Evolutionary conservation across 2,329 filamentous ascomycete genomes (phyloP), one percentile per base, ranked within the genome.

Genomic region (Emergomyces pasteurianus): DNA sequence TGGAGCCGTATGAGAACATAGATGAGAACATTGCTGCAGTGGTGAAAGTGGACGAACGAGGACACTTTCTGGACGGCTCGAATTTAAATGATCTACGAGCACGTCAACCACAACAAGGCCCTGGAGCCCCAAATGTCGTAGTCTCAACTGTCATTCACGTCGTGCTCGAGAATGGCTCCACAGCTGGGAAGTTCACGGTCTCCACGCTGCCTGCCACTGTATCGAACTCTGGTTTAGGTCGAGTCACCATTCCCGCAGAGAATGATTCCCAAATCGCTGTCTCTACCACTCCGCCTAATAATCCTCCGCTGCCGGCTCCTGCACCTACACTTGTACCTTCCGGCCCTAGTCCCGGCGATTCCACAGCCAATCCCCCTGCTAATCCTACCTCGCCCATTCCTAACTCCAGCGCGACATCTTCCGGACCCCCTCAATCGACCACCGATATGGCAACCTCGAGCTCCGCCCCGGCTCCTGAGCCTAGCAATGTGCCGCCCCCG

Each of bases 171-270:
- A 65, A 65, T 60, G 67, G 67, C n/a, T 64, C 66, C 14, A 66
- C 63, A 10, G 47, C 67, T 47, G 63, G 62, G 23, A 54, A 64
- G 52, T 66, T 65, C 52, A 68, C 66, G 23, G 65, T 69, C 40
- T 50, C 64, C 50, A 65, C 65, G 18, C 63, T 69, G 16, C 66
- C 67, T 18, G 66, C 67, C 40, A 65, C 64, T 18, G 62, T 69
- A 28, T 68, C 67, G 26, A 65, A 67, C 47, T 63, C 66, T 18
- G 31, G 61, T 14, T 57, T 66, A 31, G 67, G 67, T 3, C 31
- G 62, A 53, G 50, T 68, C 26, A 68, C 67, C 6, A 65, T 68
- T 54, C 66, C 66, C 12, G 62, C 64, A 46, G 64, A 65, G n/a
- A 54, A 62, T 31, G 59, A 59, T 40, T 31, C 64, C 31, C 62